phyloP scores from a whole-genome alignment of 306 rosid genomes.

The Pyrus communis region DNA sequence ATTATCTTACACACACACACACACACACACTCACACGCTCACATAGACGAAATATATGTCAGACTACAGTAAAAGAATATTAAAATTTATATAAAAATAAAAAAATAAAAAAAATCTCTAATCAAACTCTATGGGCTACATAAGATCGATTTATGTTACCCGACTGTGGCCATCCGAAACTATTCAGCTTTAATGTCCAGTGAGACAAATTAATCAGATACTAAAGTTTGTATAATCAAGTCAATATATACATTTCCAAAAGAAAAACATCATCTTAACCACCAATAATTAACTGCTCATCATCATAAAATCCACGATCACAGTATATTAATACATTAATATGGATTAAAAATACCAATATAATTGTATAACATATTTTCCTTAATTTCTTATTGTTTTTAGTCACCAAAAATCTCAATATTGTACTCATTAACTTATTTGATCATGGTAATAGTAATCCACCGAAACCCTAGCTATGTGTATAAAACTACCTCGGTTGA shows the following conservation, averaged over 20 bases:
- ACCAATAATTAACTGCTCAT: neutral
- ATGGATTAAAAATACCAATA: neutral
- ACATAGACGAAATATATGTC: neutral
- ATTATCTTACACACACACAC: neutral
- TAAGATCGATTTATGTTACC: too few species aligned
- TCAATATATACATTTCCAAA: constrained; percentile 5
- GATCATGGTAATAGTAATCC: neutral
- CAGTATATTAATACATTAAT: neutral
- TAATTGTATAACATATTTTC: neutral
- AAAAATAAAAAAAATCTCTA: neutral
- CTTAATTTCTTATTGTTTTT: neutral
- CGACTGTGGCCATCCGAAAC: too few species aligned
- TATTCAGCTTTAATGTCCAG: neutral
- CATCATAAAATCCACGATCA: neutral
- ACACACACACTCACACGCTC: too few species aligned
- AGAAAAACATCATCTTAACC: constrained; percentile 3
- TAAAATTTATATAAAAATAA: too few species aligned
- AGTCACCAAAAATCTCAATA: neutral
- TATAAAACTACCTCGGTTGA: neutral
- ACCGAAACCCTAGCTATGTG: neutral
- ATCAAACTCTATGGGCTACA: neutral
- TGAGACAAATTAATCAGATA: neutral
- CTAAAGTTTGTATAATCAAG: constrained; percentile 1
- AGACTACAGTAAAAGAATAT: neutral
- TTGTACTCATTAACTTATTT: neutral